These are phyloP conservation scores for Barbatosphaeria neglecta DNA, from an alignment of 495 filamentous ascomycete genomes.

Conservation along the genomic window DNA sequence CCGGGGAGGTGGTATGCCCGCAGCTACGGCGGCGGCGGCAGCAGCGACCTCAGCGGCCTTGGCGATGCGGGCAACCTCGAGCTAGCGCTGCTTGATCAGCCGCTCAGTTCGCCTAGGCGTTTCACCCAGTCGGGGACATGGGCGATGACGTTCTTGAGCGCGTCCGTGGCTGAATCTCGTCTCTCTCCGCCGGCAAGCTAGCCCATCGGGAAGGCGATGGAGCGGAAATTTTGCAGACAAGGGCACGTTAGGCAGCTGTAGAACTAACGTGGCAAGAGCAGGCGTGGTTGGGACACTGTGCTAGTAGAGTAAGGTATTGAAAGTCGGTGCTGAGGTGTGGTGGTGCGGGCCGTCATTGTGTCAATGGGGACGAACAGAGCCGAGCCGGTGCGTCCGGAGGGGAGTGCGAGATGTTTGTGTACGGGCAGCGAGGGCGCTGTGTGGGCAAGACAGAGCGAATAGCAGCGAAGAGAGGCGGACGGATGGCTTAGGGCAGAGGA, in stretches of 20 bases:
- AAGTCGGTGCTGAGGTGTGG: too few relatives aligned
- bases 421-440: too few relatives aligned
- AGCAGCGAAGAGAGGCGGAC: background rate
- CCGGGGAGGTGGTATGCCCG: background rate
- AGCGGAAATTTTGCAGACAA: background rate
- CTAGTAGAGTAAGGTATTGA: too few relatives aligned
- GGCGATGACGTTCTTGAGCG: conserved; percentile 48
- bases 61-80: conserved; percentile 46
- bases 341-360: too few relatives aligned
- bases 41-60: conserved; percentile 13
- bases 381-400: too few relatives aligned
- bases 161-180: conserved; percentile 43
- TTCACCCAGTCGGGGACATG: conserved; percentile 57
- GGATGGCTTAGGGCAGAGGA: background rate
- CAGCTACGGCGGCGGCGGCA: background rate
- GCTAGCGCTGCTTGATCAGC: conserved; percentile 54
- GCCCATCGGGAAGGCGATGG: background rate
- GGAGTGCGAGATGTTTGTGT: too few relatives aligned
- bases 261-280: background rate
- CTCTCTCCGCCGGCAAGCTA: background rate
- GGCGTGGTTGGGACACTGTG: background rate
- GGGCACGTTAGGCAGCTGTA: background rate
- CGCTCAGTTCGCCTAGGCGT: conserved; percentile 55
- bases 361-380: too few relatives aligned
- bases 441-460: background rate